phyloP scores from a whole-genome alignment of 345 rosid genomes.

The Melastoma malabathricum region DNA sequence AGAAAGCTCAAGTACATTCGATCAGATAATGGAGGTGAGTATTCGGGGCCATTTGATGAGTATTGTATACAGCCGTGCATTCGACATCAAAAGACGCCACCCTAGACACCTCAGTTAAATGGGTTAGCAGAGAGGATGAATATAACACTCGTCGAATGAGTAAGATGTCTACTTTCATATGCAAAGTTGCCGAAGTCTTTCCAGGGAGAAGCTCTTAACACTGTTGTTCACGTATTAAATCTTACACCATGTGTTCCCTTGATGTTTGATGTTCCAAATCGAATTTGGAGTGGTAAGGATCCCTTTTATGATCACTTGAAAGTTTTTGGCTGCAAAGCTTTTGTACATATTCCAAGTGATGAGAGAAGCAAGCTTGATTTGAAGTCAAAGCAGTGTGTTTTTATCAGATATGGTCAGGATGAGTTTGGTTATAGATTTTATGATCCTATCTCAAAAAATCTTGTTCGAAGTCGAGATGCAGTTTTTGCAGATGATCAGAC shows the following conservation, averaged over 20 bases:
- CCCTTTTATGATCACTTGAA: too few relatives aligned
- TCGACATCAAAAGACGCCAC: conserved; percentile 1
- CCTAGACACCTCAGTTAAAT: conserved; percentile 3
- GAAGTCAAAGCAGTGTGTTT: conserved; percentile 4
- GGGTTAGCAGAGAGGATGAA: conserved; percentile 10
- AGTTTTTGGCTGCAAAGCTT: too few relatives aligned
- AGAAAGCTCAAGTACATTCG: too few relatives aligned
- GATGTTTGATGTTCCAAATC: not conserved
- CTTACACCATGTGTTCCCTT: conserved; percentile 3
- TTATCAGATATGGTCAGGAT: conserved; percentile 2
- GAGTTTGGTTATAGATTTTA: conserved; percentile 2
- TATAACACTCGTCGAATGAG: not conserved
- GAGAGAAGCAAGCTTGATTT: conserved; percentile 2
- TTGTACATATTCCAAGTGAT: too few relatives aligned
- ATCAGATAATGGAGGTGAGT: too few relatives aligned
- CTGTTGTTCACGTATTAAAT: conserved; percentile 1
- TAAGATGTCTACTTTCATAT: conserved; percentile 2
- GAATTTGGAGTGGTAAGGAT: not conserved
- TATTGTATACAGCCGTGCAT: too few relatives aligned
- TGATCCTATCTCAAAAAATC: too few relatives aligned
- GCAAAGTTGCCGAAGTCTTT: too few relatives aligned
- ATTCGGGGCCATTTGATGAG: too few relatives aligned
- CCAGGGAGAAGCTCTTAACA: too few relatives aligned
- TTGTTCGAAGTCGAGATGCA: too few relatives aligned
- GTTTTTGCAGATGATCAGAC: too few relatives aligned